These are phyloP conservation scores for Starmera dryadoides DNA, from an alignment of 805 yeast genomes.

Conservation along the genomic window DNA sequence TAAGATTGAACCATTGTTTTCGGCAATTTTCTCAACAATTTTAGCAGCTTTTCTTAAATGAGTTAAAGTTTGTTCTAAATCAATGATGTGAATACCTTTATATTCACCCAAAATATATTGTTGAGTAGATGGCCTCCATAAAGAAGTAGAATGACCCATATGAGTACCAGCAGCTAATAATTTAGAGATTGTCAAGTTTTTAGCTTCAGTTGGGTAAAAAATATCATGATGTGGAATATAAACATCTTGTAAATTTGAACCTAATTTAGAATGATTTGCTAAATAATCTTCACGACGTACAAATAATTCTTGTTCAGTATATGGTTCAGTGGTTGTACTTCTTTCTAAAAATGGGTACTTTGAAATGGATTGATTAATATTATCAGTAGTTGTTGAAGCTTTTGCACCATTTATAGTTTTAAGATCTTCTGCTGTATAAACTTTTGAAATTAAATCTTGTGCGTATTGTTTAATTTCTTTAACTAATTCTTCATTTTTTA, in stretches of 20 bases:
- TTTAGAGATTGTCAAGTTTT: slow-evolving; percentile 57
- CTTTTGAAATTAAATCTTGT: slow-evolving; percentile 9
- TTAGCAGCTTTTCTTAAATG: slow-evolving; percentile 75
- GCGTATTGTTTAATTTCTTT: slow-evolving; percentile 17
- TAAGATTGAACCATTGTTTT: slow-evolving; percentile 77
- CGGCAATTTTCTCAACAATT: slow-evolving; percentile 77
- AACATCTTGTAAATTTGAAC: slow-evolving; percentile 54
- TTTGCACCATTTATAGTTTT: background rate
- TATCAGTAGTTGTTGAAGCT: background rate
- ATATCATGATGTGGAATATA: slow-evolving; percentile 67
- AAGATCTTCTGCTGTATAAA: slow-evolving; percentile 4
- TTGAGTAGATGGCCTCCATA: slow-evolving; percentile 76
- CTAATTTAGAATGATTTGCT: slow-evolving; percentile 45
- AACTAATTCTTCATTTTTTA: slow-evolving; percentile 13
- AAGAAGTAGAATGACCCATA: slow-evolving; percentile 80
- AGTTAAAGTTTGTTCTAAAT: slow-evolving; percentile 74
- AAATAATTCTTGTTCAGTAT: slow-evolving; percentile 69
- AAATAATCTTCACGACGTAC: slow-evolving; percentile 66
- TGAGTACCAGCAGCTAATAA: slow-evolving; percentile 92
- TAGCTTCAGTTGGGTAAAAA: slow-evolving; percentile 46
- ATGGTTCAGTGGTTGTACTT: slow-evolving; percentile 55
- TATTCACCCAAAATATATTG: slow-evolving; percentile 85
- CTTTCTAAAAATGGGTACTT: slow-evolving; percentile 58
- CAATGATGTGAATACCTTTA: slow-evolving; percentile 87
- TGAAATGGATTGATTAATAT: slow-evolving; percentile 8